Evolutionary conservation across 129 eudicot species (phyloP), one percentile per base, ranked within the genome.

Genomic region (Chrysanthemum lavandulifolium): DNA sequence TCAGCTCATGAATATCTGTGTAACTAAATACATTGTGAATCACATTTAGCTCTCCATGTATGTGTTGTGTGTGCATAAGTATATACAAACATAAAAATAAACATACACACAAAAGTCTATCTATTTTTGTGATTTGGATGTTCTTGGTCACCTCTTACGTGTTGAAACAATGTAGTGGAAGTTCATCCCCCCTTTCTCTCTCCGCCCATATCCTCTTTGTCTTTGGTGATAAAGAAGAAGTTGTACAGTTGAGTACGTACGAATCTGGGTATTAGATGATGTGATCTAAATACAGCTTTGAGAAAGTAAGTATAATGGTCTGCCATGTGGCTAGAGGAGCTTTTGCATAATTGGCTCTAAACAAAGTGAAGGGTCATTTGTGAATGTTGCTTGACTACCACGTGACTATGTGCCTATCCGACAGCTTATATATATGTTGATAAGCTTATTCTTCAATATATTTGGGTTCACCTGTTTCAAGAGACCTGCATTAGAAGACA

Each of bases 341-440:
- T 50, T 66, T 59, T 76, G 57, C 65, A 14, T 73, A 74, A 52
- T 61, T 68, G 80, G 76, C 80, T 75, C 83, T 40, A 74, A 70
- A 27, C 49, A 52, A 69, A 23, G 47, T 75, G 67, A 74, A 80
- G 63, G 76, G 76, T 67, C 83, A 68, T 15, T 25, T 80, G 53
- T 51, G 57, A 49, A 36, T 58, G 40, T 67, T 67, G 63, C 62
- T 73, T 65, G 67, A 53, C 59, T 27, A 40, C 77, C 76, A 43
- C 18, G 49, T 65, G 48, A 58, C 4, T 29, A 70, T 70, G 74
- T 36, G 36, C 63, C 57, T 40, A 75, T 4, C 21, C 27, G 48
- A 54, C 27, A 55, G 16, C 48, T 54, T n/a, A 69, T 60, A 68
- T 69, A 8, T 68, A 58, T 15, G 50, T 76, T 67, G 56, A 53